These are phyloP conservation scores for Phascolomyces articulosus DNA, from an alignment of 371 early-diverging fungal species.

Conservation along the genomic window DNA sequence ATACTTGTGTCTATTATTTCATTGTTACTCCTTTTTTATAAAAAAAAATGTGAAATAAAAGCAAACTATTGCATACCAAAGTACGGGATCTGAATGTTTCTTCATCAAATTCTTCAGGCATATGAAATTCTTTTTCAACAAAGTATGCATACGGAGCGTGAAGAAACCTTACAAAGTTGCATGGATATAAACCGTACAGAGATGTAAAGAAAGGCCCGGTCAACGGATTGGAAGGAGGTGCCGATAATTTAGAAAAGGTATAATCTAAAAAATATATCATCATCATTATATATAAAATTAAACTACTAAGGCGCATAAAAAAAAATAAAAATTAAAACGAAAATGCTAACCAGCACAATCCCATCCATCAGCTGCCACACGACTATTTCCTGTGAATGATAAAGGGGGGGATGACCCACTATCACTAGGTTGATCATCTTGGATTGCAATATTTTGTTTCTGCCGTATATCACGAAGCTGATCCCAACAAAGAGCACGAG, in stretches of 20 bases:
- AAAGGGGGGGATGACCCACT: background rate
- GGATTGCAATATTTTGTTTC: constrained; percentile 26
- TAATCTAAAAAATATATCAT: constrained; percentile 32
- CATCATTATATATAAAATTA: background rate
- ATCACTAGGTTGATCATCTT: too few relatives aligned
- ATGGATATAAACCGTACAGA: constrained; percentile 69
- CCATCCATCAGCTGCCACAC: constrained; percentile 34
- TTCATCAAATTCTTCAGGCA: constrained; percentile 58
- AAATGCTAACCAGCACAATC: constrained; percentile 46
- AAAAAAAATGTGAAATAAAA: too few relatives aligned
- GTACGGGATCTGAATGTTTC: constrained; percentile 48
- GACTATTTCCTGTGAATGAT: constrained; percentile 4
- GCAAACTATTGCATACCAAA: too few relatives aligned
- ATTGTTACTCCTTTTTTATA: too few relatives aligned
- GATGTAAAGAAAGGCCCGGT: constrained; percentile 65
- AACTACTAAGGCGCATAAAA: background rate
- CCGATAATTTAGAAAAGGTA: constrained; percentile 56
- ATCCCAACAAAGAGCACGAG: constrained; percentile 68
- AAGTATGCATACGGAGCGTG: constrained; percentile 57
- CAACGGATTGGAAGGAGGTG: constrained; percentile 56
- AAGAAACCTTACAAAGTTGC: constrained; percentile 62
- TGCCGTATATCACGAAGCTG: constrained; percentile 51
- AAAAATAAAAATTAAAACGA: background rate
- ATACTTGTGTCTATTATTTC: constrained; percentile 56
- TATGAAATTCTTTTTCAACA: constrained; percentile 27